Base-by-base conservation (phyloP, 352 stramenopile species). In the Globisporangium megalacanthum region DNA sequence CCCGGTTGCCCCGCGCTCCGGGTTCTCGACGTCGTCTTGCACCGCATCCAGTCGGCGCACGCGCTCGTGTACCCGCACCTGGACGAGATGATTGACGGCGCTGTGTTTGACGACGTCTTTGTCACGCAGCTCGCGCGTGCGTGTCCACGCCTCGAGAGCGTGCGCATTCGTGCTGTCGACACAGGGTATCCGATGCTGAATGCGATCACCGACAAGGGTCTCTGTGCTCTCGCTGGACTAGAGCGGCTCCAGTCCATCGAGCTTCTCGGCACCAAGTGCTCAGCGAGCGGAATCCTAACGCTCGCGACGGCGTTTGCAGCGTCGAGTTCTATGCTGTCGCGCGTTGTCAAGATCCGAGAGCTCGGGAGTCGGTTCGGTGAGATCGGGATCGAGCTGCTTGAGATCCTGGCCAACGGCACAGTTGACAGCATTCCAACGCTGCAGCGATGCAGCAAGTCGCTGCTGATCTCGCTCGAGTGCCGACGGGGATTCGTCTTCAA, bases 71-170 rank as follows among this genome's bases (percentile, higher is more conserved):
- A 83, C 42, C 73, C 70, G n/a, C 73, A 83, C 44, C 61, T 83
- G 37, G 70, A 83, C 53, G 73, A 83, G 61, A 83, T 83, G 73
- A 83, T 83, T 22, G 73, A 78, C 29, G 60, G 70, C 0, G 62
- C 69, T 11, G 73, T 80, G 29, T 83, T 83, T 41, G 79, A 77
- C 33, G 70, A 83, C 49, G 60, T 66, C 0, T 83, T 83, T 29
- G 49, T 74, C 15, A 2, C 61, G 19, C 56, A 61, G 6, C 58
- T 83, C 11, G 54, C 55, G n/a, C 29, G 35, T 0, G 63, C 56
- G 19, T 79, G 73, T 14, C 61, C 48, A 4, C 41, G 46, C 1
- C 60, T 83, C 11, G 62, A 62, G 20, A 64, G 63, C 1, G 37
- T 83, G 45, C 54, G 55, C 10, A 80, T 83, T 29, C 70, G 73